phyloP scores from a whole-genome alignment of 345 rosid species.

The Corchorus capsularis region DNA sequence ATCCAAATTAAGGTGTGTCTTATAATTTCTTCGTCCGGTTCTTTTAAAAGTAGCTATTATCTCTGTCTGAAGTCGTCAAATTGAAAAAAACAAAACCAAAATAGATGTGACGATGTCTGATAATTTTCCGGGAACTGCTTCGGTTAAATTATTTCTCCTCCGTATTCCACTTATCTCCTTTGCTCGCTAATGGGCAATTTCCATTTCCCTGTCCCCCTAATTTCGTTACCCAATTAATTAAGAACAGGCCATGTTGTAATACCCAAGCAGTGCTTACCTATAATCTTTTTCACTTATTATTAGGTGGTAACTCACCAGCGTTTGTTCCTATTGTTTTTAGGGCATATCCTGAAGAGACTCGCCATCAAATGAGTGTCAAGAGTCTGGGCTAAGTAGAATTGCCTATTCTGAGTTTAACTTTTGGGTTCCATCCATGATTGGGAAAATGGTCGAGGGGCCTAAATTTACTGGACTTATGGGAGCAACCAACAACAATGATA shows the following conservation, averaged over 20 bases:
- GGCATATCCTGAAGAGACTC: conserved; percentile 6
- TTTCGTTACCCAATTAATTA: background rate
- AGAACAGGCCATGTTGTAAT: background rate
- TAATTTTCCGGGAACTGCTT: background rate
- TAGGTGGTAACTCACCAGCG: background rate
- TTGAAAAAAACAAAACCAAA: background rate
- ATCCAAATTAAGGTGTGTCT: background rate
- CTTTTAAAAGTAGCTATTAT: background rate
- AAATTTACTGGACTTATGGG: conserved; percentile 52
- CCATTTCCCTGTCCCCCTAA: background rate
- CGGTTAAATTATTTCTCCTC: background rate
- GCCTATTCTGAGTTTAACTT: conserved; percentile 15
- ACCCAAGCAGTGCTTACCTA: background rate
- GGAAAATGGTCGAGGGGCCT: conserved; percentile 61
- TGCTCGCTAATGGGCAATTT: background rate
- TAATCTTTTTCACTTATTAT: background rate
- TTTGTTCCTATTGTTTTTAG: conserved; percentile 1
- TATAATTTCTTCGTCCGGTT: background rate
- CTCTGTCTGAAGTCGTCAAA: background rate
- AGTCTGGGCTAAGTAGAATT: conserved; percentile 22
- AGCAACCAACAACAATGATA: conserved; percentile 46
- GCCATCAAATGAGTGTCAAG: conserved; percentile 24
- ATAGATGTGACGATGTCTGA: background rate
- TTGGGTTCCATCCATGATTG: conserved; percentile 38
- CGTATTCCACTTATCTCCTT: background rate